Evolutionary conservation across 1,284 basidiomycete species (phyloP).

Genomic region (Dichomitus squalens): DNA sequence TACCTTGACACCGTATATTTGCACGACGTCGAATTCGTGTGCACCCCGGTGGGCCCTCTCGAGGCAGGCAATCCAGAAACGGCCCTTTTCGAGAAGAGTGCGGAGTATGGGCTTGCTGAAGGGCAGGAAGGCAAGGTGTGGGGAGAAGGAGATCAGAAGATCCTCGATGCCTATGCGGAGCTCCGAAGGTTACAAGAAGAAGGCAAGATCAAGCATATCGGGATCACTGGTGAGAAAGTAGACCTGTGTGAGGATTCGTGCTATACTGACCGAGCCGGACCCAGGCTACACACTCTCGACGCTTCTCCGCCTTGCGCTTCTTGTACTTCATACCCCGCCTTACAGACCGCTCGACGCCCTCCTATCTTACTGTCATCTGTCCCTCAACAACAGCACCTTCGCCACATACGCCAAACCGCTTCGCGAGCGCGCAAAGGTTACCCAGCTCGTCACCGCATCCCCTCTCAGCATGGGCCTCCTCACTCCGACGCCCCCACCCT

Average conservation of each 20-base stretch:
- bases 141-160: slow-evolving; percentile 80
- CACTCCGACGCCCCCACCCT: slow-evolving; percentile 66
- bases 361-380: slow-evolving; percentile 87
- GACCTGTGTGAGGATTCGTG: neutral
- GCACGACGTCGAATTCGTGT: slow-evolving; percentile 92
- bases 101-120: slow-evolving; percentile 61
- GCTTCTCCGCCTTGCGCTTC: slow-evolving; percentile 80
- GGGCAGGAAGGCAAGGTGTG: slow-evolving; percentile 59
- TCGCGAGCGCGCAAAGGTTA: slow-evolving; percentile 62
- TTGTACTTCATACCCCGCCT: slow-evolving; percentile 68
- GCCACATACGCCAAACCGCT: slow-evolving; percentile 64
- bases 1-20: slow-evolving; percentile 90
- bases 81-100: slow-evolving; percentile 53
- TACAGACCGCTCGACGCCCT: slow-evolving; percentile 78
- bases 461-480: slow-evolving; percentile 94
- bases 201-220: slow-evolving; percentile 80
- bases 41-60: slow-evolving; percentile 53
- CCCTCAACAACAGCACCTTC: slow-evolving; percentile 79
- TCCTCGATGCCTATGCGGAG: slow-evolving; percentile 76
- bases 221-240: slow-evolving; percentile 72
- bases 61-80: slow-evolving; percentile 55
- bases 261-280: neutral
- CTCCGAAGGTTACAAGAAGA: slow-evolving; percentile 78
- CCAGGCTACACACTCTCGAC: slow-evolving; percentile 86
- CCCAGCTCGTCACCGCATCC: slow-evolving; percentile 81